phyloP scores from a whole-genome alignment of 768 basidiomycete genomes.

The Aureoboletus auriporus region DNA sequence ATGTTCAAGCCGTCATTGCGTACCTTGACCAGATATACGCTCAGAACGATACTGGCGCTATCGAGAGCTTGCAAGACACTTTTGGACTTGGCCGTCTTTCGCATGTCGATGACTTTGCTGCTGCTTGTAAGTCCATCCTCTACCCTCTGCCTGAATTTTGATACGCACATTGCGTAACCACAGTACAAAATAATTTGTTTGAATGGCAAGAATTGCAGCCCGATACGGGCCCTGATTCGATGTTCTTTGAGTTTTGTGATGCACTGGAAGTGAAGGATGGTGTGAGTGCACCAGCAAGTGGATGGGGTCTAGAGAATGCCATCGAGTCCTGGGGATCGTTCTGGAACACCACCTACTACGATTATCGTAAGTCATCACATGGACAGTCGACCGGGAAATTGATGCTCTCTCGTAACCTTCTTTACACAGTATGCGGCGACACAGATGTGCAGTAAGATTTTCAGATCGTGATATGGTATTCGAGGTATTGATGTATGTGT shows the following conservation, averaged over 20 bases:
- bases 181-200: constrained; percentile 51
- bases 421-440: constrained; percentile 47
- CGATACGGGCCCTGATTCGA: constrained; percentile 36
- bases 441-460: constrained; percentile 44
- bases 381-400: neutral
- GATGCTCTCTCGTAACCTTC: neutral
- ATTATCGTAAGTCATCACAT: constrained; percentile 34
- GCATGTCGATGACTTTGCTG: constrained; percentile 66
- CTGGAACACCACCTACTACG: constrained; percentile 51
- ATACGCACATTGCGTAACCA: constrained; percentile 22
- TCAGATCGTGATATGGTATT: neutral
- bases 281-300: constrained; percentile 39
- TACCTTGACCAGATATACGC: constrained; percentile 58
- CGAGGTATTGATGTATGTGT: constrained; percentile 31
- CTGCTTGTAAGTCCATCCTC: constrained; percentile 38
- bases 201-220: constrained; percentile 68
- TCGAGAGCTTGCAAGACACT: constrained; percentile 49
- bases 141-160: too few species aligned
- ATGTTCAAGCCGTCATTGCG: constrained; percentile 59
- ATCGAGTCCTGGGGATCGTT: constrained; percentile 57
- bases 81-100: constrained; percentile 56
- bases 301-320: constrained; percentile 63
- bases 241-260: constrained; percentile 39
- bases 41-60: constrained; percentile 40
- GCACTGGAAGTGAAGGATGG: constrained; percentile 38